Evolutionary conservation across 164 flowering plant genomes (phyloP), one percentile per base, ranked within the genome.

Genomic region (Houttuynia cordata): DNA sequence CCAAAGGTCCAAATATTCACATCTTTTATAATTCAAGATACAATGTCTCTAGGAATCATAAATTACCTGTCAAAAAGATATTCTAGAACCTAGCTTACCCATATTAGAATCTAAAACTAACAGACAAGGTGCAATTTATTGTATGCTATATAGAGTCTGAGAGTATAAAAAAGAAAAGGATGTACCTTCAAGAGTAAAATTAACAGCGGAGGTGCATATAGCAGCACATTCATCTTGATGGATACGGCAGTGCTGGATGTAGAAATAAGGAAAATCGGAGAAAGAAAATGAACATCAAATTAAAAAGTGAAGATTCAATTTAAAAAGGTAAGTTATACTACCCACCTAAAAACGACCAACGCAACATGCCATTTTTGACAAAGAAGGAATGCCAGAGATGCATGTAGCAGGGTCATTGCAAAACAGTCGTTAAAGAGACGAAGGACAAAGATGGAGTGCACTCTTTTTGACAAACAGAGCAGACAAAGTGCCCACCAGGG

Each of bases 371-470:
- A 92, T 64, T 70, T 76, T 58, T 79, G 82, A 71, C 70, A 71
- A 57, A 89, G 79, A 65, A 89, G 61, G 60, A 66, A 69, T 41
- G 82, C 83, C 71, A 90, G 23, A 34, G 96, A 71, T 63, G 87
- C 85, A 82, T 90, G 91, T 24, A 93, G 79, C 52, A 93, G 73
- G 12, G 84, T 87, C 81, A 80, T 86, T 24, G 97, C 92, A 69
- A 87, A 70, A 76, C 96, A 93, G 71, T 93, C 98, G 69, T 93
- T 93, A 64, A 93, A 93, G 58, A 93, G 89, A 49, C 98, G 94
- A 62, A 93, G 96, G 63, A 93, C 83, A 80, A 93, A 93, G 61
- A 90, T 90, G 24, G 98, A 93, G 69, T 90, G 98, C 70, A 93
- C 72, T 73, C 98, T 77, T 74, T 87, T 92, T 41, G 98, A 92